These are phyloP conservation scores for Trichosanthes truncata DNA, from an alignment of 306 rosid species.

Conservation along the genomic window DNA sequence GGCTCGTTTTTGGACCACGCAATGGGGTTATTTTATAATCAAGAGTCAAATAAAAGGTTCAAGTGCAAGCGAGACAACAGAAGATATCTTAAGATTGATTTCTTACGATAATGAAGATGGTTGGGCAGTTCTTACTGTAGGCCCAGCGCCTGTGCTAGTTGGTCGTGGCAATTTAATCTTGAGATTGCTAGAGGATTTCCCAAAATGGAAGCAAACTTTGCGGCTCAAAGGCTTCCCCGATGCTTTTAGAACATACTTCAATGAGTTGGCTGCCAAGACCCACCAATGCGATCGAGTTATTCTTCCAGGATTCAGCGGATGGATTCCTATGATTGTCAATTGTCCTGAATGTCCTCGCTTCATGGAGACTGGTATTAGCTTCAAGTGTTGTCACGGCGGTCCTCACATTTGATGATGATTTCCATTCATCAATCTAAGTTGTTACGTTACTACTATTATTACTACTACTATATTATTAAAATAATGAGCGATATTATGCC, in stretches of 20 bases:
- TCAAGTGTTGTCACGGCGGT: neutral
- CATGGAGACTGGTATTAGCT: constrained; percentile 9
- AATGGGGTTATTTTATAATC: neutral
- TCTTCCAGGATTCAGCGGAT: constrained; percentile 16
- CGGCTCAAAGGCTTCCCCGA: constrained; percentile 17
- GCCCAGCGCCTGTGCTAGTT: constrained; percentile 6
- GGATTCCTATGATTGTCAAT: constrained; percentile 9
- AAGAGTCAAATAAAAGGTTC: constrained; percentile 3
- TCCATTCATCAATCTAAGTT: neutral
- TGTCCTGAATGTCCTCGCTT: constrained; percentile 22
- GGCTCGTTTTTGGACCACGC: constrained; percentile 5
- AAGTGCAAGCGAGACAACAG: neutral
- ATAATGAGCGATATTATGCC: neutral
- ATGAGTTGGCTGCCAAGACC: constrained; percentile 11
- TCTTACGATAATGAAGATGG: neutral
- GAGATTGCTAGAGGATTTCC: neutral
- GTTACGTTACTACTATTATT: neutral
- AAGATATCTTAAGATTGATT: neutral
- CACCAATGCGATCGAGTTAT: neutral
- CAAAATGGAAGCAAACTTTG: neutral
- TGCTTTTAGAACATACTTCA: neutral
- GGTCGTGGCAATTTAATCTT: constrained; percentile 10
- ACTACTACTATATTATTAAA: neutral
- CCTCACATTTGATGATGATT: neutral
- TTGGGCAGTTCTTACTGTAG: neutral